Base-by-base conservation (phyloP, 2,329 filamentous ascomycete species). In the Ophiostoma populinum region DNA sequence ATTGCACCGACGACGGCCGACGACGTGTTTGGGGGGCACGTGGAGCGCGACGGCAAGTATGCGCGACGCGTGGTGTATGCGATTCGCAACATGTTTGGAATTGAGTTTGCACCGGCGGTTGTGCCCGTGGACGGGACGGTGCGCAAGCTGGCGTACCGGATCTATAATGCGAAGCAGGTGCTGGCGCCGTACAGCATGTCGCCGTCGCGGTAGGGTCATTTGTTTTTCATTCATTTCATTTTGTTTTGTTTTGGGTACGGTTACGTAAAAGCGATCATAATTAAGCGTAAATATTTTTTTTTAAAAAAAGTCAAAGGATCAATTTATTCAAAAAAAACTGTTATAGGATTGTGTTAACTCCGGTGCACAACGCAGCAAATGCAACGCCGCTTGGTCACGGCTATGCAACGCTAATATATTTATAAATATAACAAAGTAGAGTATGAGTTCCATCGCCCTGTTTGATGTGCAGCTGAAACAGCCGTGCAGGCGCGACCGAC, bases 111-210 rank as follows among this genome's bases (percentile, higher is more conserved):
- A 2, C 78, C 86, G 0, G 82, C 83, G 29, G 87, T 95, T 1
- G 90, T 98, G 21, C 74, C 80, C 35, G 85, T 86, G 0, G 90
- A 98, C 57, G 83, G 90, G 6, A 92, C 77, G 46, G 80, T 95
- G 40, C 73, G 69, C 49, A 93, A 92, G 51, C 61, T 98, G 43
- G 85, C 86, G 6, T 94, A 87, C 86, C 70, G 90, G 49, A 81
- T 98, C 43, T 90, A 80, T 54, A 92, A 92, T 53, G 90, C 90
- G 24, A 94, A 94, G 63, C 82, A 86, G 57, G 90, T 93, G 44
- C 56, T 95, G 58, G 75, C 75, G 30, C 75, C 76, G 1, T 80
- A 80, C 47, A 79, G 72, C 49, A 76, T 80, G 71, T 75, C 75
- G 7, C 58, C 60, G 30, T 75, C 74, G 10, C 37, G 42, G 26